A percentile compares a stretch with the other conserved stretches of the same genome.
These are phyloP conservation scores for Phialocephala sp. DNA, from an alignment of 2,329 filamentous ascomycete genomes.

Conservation along the genomic window DNA sequence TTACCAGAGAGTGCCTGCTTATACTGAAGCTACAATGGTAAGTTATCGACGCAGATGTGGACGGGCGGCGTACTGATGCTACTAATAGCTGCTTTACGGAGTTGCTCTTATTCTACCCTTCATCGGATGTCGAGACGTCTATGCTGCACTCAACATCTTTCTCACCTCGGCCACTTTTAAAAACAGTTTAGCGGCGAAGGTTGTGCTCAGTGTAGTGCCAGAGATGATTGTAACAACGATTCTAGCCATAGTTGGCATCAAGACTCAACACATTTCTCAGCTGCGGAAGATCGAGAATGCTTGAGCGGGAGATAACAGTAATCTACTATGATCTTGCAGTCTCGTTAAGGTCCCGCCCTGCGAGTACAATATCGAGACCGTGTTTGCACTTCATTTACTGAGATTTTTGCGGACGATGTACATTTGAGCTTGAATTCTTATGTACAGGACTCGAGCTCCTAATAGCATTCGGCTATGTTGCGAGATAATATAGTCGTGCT, in stretches of 20 bases:
- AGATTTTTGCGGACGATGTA: too few relatives aligned
- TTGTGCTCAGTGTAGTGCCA: slow-evolving; percentile 3
- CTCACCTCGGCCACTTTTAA: slow-evolving; percentile 6
- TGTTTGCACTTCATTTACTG: too few relatives aligned
- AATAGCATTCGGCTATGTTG: too few relatives aligned
- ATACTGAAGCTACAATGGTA: slow-evolving; percentile 3
- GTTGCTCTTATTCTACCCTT: neutral
- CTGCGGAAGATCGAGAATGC: slow-evolving; percentile 8
- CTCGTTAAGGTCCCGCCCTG: too few relatives aligned
- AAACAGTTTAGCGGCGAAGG: slow-evolving; percentile 9
- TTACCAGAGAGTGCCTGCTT: neutral
- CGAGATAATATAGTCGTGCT: too few relatives aligned
- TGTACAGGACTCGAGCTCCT: too few relatives aligned
- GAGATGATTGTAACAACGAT: slow-evolving; percentile 8
- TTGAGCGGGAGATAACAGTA: neutral
- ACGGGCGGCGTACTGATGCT: neutral
- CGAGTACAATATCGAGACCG: too few relatives aligned
- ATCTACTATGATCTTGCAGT: too few relatives aligned
- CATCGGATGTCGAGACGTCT: slow-evolving; percentile 4
- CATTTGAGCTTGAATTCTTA: too few relatives aligned
- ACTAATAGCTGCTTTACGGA: slow-evolving; percentile 8
- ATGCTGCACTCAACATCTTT: slow-evolving; percentile 13
- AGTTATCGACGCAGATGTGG: neutral
- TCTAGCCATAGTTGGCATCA: slow-evolving; percentile 8
- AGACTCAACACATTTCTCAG: neutral